Evolutionary conservation across 2,329 filamentous ascomycete genomes (phyloP).

Genomic region (Tolypocladium nubicola): DNA sequence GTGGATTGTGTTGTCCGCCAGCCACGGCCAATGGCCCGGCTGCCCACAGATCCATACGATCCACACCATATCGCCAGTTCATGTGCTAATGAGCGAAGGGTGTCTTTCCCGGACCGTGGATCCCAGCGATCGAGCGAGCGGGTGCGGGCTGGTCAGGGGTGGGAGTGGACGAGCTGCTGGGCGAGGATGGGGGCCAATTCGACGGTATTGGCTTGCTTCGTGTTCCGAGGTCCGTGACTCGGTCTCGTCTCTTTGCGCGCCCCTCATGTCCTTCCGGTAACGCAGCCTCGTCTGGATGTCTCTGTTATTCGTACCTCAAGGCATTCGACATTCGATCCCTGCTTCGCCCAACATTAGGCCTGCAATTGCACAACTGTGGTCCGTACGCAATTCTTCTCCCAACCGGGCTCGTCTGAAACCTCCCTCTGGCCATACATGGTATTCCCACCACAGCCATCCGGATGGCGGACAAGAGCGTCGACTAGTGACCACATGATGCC

Average conservation of each 20-base stretch:
- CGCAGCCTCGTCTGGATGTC: not conserved
- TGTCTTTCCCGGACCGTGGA: not conserved
- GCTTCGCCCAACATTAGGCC: no score
- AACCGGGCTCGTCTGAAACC: not conserved
- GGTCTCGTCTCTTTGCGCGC: not conserved
- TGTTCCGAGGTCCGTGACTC: not conserved
- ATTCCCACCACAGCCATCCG: not conserved
- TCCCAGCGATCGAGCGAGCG: not conserved
- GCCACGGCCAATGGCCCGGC: not conserved
- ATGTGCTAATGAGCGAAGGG: not conserved
- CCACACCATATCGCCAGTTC: not conserved
- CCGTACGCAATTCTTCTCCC: not conserved
- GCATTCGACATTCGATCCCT: not conserved
- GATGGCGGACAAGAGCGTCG: not conserved
- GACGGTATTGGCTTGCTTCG: not conserved
- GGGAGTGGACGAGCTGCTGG: not conserved
- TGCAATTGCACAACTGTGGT: not conserved
- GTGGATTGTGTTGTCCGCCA: not conserved
- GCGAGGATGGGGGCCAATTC: not conserved
- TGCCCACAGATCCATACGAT: conserved; percentile 1
- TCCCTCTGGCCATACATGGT: not conserved
- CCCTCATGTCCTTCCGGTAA: not conserved
- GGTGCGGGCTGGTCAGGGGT: not conserved
- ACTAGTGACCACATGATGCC: not conserved
- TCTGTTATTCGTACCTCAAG: not conserved